Base-by-base conservation (phyloP, 495 filamentous ascomycete species). In the Tuber calosporum region DNA sequence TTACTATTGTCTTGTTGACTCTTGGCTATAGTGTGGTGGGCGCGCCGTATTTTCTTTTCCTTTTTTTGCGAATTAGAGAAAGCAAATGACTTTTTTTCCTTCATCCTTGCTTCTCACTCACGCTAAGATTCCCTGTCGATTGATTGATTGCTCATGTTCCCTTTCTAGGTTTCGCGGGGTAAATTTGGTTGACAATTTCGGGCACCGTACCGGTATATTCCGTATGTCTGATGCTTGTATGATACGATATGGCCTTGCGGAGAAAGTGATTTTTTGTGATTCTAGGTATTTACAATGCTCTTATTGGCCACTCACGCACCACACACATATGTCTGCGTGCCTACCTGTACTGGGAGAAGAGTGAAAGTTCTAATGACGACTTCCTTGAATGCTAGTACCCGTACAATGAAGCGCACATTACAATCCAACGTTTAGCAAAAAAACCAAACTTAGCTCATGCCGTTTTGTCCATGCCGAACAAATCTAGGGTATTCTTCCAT, bases 401-500 rank as follows among this genome's bases (percentile, higher is more conserved):
- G 26, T 62, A 30, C 53, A 34, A 62, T 26, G 4, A 62, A 34
- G 4, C 53, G 26, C 13, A 5, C 0, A 19, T 62, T 30, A 15
- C 36, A 34, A 62, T 62, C 53, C 19, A 38, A 4, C 9, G 30
- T 15, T 74, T 4, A 6, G 19, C 26, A 19, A 26, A 15, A 30
- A 34, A 30, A 1, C 26, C 4, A 62, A 62, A 62, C 26, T 62
- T 62, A 4, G 30, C 13, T 62, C 34, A 34, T 34, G 1, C 4
- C 30, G 58, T 78, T 62, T 87, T 86, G 0, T 88, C 91, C 38
- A 96, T 79, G 2, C 89, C 89, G 85, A 96, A 97, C 82, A 96
- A 92, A 73, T 84, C 85, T 34, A 90, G 85, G 11, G 91, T 94
- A 80, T 97, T 97, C 69, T 83, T 86, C 93, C 93, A 97, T 22